Percentiles rank a stretch among this genome's conserved stretches.
phyloP scores from a whole-genome alignment of 306 rosid genomes.

The Pueraria montana region DNA sequence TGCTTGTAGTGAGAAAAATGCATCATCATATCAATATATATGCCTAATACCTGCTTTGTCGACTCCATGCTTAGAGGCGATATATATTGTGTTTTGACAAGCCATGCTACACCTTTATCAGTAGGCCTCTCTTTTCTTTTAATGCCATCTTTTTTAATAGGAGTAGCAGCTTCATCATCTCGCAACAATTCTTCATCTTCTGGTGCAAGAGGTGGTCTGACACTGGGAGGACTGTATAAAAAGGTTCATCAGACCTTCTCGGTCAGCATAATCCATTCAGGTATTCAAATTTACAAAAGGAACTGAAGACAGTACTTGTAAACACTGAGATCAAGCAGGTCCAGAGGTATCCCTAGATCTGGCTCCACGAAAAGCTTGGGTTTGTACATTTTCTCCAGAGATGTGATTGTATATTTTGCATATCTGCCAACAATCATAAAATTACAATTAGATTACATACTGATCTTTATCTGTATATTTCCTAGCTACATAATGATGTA shows the following conservation, averaged over 20 bases:
- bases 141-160: constrained; percentile 88
- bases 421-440: constrained; percentile 70
- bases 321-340: constrained; percentile 97
- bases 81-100: constrained; percentile 96
- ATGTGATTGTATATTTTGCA: constrained; percentile 86
- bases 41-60: constrained; percentile 77
- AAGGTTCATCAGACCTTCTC: constrained; percentile 49
- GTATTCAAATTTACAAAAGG: constrained; percentile 40
- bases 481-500: neutral
- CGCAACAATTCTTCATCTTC: constrained; percentile 95
- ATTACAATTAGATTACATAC: constrained; percentile 61
- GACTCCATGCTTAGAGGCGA: constrained; percentile 97
- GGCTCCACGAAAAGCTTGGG: constrained; percentile 98
- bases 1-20: constrained; percentile 39
- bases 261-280: constrained; percentile 38
- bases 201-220: constrained; percentile 73
- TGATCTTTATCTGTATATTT: constrained; percentile 65
- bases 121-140: constrained; percentile 95
- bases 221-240: constrained; percentile 81
- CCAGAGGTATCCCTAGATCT: constrained; percentile 98
- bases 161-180: constrained; percentile 84
- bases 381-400: constrained; percentile 93
- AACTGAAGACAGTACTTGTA: constrained; percentile 77
- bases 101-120: constrained; percentile 99
- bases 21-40: constrained; percentile 23